Evolutionary conservation across 106 monocot genomes (phyloP).

Genomic region (Hemerocallis citrina): DNA sequence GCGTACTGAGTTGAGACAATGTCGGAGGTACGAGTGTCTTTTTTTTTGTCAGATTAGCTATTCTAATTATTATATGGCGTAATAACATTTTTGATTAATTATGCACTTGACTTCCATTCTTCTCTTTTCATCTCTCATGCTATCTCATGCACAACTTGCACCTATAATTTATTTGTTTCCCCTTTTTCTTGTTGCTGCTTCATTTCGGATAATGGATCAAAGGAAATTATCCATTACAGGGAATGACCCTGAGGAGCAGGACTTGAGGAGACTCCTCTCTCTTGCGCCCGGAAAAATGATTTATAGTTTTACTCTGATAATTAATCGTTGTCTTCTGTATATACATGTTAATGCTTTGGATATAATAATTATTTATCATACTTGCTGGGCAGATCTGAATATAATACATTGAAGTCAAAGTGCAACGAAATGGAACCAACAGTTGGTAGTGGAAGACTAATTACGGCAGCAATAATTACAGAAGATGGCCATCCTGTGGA

Average conservation of each 20-base stretch:
- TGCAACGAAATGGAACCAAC: slow-evolving; percentile 65
- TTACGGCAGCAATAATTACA: slow-evolving; percentile 48
- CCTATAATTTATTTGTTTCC: background rate
- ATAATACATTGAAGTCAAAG: slow-evolving; percentile 54
- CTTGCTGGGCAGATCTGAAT: slow-evolving; percentile 36
- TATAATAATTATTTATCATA: background rate
- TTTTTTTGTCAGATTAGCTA: too few species aligned
- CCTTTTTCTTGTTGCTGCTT: too few species aligned
- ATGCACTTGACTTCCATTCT: background rate
- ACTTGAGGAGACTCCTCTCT: too few species aligned
- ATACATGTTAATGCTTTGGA: background rate
- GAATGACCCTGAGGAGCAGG: too few species aligned
- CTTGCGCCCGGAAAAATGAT: too few species aligned
- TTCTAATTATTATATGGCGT: background rate
- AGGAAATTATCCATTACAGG: background rate
- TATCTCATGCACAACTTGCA: background rate
- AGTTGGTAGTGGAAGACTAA: slow-evolving; percentile 72
- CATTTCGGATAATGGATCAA: too few species aligned
- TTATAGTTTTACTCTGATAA: too few species aligned
- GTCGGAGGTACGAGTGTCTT: slow-evolving; percentile 39
- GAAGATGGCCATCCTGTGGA: slow-evolving; percentile 71
- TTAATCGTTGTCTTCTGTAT: background rate
- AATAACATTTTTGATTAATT: background rate
- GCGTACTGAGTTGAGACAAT: slow-evolving; percentile 49
- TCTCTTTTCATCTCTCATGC: background rate